Percentiles rank a stretch among this genome's conserved stretches.
Conservation (phyloP, 306 rosid genomes). For the Prunus armeniaca region DNA sequence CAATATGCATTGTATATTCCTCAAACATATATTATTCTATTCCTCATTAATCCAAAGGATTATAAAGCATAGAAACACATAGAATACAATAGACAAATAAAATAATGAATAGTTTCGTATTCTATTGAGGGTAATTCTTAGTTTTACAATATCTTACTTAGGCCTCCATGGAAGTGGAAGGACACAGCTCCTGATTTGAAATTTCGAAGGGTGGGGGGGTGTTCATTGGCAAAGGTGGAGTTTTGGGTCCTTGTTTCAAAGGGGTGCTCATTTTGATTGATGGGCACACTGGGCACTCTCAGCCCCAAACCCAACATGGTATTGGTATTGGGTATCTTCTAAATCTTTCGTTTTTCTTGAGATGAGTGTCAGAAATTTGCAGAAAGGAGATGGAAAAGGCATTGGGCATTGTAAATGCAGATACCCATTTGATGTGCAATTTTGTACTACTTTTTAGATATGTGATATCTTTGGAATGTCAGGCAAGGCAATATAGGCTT, state of each 20-base stretch:
- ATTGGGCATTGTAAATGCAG: constrained; percentile 36
- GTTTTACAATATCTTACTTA: not conserved
- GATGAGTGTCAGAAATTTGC: constrained; percentile 42
- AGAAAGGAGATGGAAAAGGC: constrained; percentile 15
- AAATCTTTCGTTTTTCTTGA: not conserved
- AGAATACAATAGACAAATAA: not conserved
- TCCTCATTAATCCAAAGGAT: not conserved
- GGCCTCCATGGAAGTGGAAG: not conserved
- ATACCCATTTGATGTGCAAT: constrained; percentile 18
- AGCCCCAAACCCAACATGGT: constrained; percentile 3
- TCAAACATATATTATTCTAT: not conserved
- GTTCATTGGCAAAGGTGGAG: not conserved
- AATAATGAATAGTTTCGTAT: not conserved
- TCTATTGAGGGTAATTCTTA: not conserved
- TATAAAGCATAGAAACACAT: not conserved
- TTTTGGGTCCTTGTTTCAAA: not conserved
- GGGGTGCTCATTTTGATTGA: not conserved
- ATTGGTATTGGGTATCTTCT: not conserved
- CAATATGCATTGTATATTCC: constrained; percentile 27
- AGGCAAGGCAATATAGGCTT: constrained; percentile 45
- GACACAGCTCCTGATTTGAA: not conserved
- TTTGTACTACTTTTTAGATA: constrained; percentile 23
- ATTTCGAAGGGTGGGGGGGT: not conserved
- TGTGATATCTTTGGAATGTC: constrained; percentile 47
- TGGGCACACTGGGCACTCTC: constrained; percentile 1